Base-by-base conservation (phyloP, 306 rosid species). In the Begonia fuchsioides region DNA sequence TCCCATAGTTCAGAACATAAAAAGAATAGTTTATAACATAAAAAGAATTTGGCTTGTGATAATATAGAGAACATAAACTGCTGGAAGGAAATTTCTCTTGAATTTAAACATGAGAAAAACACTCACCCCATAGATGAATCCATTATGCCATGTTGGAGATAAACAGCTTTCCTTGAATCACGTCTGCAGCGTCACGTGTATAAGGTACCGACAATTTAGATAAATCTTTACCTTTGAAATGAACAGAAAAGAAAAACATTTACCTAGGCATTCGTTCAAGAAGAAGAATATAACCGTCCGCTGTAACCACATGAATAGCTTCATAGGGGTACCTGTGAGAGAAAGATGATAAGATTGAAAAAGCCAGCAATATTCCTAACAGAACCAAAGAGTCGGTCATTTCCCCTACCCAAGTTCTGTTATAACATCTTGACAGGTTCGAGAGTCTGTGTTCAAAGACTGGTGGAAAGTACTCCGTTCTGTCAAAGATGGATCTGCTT, bases 121-220 rank as follows among this genome's bases (percentile, higher is more conserved):
- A 67, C 93, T 76, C 61, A 88, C 96, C 96, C 96, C 96, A 88
- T 80, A 18, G 95, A 83, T 48, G 96, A 80, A 68, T 88, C 96
- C 19, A 88, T 62, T 59, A 88, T 54, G 15, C 96, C 96, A 68
- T 88, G 96, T 69, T 88, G 96, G 53, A 88, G 83, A 70, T 60
- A 88, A 66, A 88, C 83, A 63, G 79, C 95, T 70, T 81, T 83
- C 26, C 76, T 68, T 60, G 96, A 70, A 70, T 88, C 96, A 54
- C 88, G 79, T 64, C 96, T 88, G 87, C 59, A 67, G 73, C 52
- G 68, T 61, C 57, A 66, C 54, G 54, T 53, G 20, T 13, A 47
- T 39, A n/a, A 58, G 35, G 44, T 39, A 60, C 52, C 53, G 17
- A 10, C 14, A 4, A 14, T 16, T 44, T 17, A 46, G 17, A 51